phyloP scores from a whole-genome alignment of 2,329 filamentous ascomycete genomes.

The Fusarium subglutinans region DNA sequence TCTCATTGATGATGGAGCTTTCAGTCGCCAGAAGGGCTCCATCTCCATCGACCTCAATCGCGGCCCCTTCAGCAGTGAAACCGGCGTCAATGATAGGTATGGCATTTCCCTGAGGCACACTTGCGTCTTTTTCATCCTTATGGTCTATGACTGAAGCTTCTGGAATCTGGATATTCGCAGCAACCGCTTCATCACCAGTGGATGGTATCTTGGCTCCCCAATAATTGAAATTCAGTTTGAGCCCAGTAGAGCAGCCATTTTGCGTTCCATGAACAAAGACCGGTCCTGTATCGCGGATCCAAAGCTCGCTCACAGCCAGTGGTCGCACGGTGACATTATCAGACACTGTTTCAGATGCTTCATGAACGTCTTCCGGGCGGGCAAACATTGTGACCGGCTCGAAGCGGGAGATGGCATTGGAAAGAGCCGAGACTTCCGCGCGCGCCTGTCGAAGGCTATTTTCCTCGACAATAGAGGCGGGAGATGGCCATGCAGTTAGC shows the following conservation, averaged over 20 bases:
- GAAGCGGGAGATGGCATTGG: constrained; percentile 39
- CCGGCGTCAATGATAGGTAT: constrained; percentile 7
- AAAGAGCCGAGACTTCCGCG: constrained; percentile 38
- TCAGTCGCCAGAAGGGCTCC: constrained; percentile 44
- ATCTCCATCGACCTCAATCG: constrained; percentile 43
- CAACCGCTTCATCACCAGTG: constrained; percentile 14
- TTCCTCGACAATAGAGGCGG: neutral
- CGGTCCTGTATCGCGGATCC: constrained; percentile 44
- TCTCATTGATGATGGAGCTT: constrained; percentile 44
- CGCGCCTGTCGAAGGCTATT: neutral
- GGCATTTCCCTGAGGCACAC: neutral
- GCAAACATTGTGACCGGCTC: constrained; percentile 40
- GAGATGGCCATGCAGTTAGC: constrained; percentile 25
- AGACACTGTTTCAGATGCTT: constrained; percentile 5
- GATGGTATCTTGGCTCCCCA: constrained; percentile 40
- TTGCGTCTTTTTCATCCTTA: neutral
- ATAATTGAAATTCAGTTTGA: constrained; percentile 44
- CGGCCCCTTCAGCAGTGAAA: constrained; percentile 37
- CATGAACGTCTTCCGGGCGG: neutral
- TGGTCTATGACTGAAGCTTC: neutral
- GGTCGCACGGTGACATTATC: neutral
- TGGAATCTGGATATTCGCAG: neutral
- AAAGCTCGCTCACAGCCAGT: constrained; percentile 33
- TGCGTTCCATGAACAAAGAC: constrained; percentile 25
- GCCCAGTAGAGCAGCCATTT: constrained; percentile 12